phyloP scores from a whole-genome alignment of 805 yeast genomes.

The Candida ipomoeae region DNA sequence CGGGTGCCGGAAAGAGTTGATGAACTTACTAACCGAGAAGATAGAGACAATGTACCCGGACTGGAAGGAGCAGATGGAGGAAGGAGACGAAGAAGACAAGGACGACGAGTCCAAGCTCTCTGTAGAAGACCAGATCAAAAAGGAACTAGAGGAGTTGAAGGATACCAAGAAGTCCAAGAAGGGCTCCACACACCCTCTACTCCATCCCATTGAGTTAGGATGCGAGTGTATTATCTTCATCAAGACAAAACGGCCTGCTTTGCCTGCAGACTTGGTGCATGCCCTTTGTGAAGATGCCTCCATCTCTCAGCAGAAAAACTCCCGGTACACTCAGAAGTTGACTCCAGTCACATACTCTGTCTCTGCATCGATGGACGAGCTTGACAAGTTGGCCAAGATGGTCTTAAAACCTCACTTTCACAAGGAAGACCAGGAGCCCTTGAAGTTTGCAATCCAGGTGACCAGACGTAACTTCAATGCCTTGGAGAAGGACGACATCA shows the following conservation, averaged over 20 bases:
- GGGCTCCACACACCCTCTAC: constrained; percentile 23
- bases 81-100: constrained; percentile 20
- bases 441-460: constrained; percentile 75
- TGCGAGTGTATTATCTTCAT: constrained; percentile 85
- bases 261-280: constrained; percentile 69
- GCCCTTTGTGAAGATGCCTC: constrained; percentile 58
- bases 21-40: constrained; percentile 46
- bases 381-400: constrained; percentile 52
- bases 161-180: constrained; percentile 41
- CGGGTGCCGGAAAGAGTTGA: constrained; percentile 71
- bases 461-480: constrained; percentile 74
- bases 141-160: constrained; percentile 65
- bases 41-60: constrained; percentile 31
- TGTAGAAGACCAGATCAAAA: constrained; percentile 71
- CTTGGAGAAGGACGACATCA: constrained; percentile 67
- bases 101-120: constrained; percentile 36
- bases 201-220: constrained; percentile 59
- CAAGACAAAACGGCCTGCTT: constrained; percentile 73
- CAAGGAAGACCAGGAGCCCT: constrained; percentile 34
- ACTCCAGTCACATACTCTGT: constrained; percentile 78
- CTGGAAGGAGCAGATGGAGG: constrained; percentile 22
- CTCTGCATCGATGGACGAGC: constrained; percentile 65
- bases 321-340: constrained; percentile 71
- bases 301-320: constrained; percentile 50
- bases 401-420: constrained; percentile 73